Conservation (phyloP, 2,329 filamentous ascomycete species). For the Grosmannia serpens region DNA sequence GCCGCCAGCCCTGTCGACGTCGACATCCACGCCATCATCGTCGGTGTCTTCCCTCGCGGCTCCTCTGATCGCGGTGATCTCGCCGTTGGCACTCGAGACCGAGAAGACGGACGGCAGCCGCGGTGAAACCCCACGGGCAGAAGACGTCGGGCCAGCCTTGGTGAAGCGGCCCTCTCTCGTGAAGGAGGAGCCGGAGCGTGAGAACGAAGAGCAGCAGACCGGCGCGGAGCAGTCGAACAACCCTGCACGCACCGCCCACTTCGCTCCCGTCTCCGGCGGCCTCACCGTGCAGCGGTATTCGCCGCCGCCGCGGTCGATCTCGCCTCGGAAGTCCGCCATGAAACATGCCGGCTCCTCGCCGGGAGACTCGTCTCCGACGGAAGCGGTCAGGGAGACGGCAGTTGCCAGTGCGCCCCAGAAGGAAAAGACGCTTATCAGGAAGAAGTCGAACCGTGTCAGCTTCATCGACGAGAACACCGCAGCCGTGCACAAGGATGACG, state of each 20-base stretch:
- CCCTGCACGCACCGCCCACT: conserved; percentile 57
- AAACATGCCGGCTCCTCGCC: conserved; percentile 52
- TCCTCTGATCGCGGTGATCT: neutral
- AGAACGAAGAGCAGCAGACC: conserved; percentile 5
- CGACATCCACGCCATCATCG: conserved; percentile 5
- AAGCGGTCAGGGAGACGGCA: conserved; percentile 19
- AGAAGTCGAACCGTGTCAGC: conserved; percentile 62
- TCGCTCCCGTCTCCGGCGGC: conserved; percentile 41
- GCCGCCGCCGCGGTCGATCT: conserved; percentile 59
- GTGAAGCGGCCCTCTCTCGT: conserved; percentile 24
- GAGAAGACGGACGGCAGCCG: neutral
- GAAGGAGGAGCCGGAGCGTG: conserved; percentile 25
- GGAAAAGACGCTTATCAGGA: conserved; percentile 27
- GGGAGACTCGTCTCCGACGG: conserved; percentile 38
- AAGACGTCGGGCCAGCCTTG: neutral
- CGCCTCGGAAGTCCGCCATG: conserved; percentile 66
- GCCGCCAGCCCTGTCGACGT: conserved; percentile 6
- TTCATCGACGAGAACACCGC: conserved; percentile 59
- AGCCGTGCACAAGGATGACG: conserved; percentile 35
- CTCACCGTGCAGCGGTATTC: conserved; percentile 48
- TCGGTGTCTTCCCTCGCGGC: conserved; percentile 3
- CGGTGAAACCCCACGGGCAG: neutral
- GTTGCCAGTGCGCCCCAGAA: conserved; percentile 1
- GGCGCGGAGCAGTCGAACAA: conserved; percentile 36
- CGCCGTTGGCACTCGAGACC: neutral